These are phyloP conservation scores for Podaxis rugospora DNA, from an alignment of 768 basidiomycete species.

Conservation along the genomic window DNA sequence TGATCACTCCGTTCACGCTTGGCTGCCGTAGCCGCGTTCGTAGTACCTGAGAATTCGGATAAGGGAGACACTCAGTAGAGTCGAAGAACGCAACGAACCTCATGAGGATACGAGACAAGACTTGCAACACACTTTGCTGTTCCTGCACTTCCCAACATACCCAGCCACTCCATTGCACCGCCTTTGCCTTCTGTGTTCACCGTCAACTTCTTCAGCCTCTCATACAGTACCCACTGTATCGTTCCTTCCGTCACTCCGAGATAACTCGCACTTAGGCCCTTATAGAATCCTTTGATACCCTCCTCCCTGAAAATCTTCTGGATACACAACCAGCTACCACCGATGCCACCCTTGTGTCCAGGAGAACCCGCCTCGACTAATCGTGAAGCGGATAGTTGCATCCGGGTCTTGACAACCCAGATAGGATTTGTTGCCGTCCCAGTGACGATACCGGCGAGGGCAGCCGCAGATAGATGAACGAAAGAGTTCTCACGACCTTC, in stretches of 20 bases:
- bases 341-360: slow-evolving; percentile 28
- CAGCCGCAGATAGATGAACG: slow-evolving; percentile 85
- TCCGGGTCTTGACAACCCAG: slow-evolving; percentile 97
- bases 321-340: slow-evolving; percentile 59
- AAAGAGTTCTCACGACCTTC: slow-evolving; percentile 74
- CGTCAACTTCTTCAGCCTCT: slow-evolving; percentile 77
- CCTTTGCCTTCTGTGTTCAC: slow-evolving; percentile 50
- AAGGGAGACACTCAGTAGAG: not conserved
- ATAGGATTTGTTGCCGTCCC: slow-evolving; percentile 95
- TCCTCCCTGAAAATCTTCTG: slow-evolving; percentile 74
- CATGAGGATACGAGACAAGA: slow-evolving; percentile 96
- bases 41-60: slow-evolving; percentile 53
- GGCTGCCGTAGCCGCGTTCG: slow-evolving; percentile 93
- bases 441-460: slow-evolving; percentile 80
- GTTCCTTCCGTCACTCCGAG: slow-evolving; percentile 94
- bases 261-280: slow-evolving; percentile 92
- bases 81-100: slow-evolving; percentile 49
- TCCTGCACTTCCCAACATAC: slow-evolving; percentile 87
- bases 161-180: slow-evolving; percentile 61
- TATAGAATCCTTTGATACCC: slow-evolving; percentile 87
- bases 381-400: slow-evolving; percentile 44
- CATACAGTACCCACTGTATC: slow-evolving; percentile 97
- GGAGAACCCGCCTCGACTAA: slow-evolving; percentile 33
- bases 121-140: slow-evolving; percentile 92
- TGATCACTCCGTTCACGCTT: slow-evolving; percentile 66